These are phyloP conservation scores for Thamnidium elegans DNA, from an alignment of 192 early-diverging fungal genomes.

Conservation along the genomic window DNA sequence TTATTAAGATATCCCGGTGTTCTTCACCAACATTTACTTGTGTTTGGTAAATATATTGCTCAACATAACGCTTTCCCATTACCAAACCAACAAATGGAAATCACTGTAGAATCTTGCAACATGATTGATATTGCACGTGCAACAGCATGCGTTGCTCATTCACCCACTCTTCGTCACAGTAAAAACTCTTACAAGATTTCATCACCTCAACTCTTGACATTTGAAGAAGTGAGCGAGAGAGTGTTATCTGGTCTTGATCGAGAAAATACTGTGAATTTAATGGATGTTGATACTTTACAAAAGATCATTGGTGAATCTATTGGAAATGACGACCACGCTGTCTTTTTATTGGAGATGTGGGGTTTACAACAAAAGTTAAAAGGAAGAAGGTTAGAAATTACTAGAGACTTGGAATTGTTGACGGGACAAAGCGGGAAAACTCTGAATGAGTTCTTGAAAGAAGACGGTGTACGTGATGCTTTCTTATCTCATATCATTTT, in stretches of 20 bases:
- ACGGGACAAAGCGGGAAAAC: constrained; percentile 41
- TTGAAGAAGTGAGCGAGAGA: constrained; percentile 36
- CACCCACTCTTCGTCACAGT: constrained; percentile 24
- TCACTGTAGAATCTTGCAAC: constrained; percentile 37
- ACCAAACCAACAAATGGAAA: constrained; percentile 27
- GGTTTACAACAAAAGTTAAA: constrained; percentile 31
- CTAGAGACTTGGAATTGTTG: constrained; percentile 37
- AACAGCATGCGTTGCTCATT: constrained; percentile 29
- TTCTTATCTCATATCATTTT: constrained; percentile 15
- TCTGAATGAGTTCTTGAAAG: constrained; percentile 34
- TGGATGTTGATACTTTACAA: constrained; percentile 25
- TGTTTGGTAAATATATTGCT: constrained; percentile 35
- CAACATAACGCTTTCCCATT: constrained; percentile 38
- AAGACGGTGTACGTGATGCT: constrained; percentile 28
- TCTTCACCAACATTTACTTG: constrained; percentile 37
- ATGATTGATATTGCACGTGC: constrained; percentile 38
- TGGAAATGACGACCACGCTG: constrained; percentile 37
- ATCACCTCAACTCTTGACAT: constrained; percentile 33
- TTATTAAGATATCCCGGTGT: constrained; percentile 40
- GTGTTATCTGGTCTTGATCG: constrained; percentile 29
- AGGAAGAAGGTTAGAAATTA: constrained; percentile 37
- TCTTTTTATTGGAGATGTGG: constrained; percentile 40
- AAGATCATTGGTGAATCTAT: constrained; percentile 27
- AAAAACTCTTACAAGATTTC: constrained; percentile 34
- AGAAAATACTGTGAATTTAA: constrained; percentile 26